Conservation (phyloP, 73 alveolate genomes). For the Paramecium pentaurelia region DNA sequence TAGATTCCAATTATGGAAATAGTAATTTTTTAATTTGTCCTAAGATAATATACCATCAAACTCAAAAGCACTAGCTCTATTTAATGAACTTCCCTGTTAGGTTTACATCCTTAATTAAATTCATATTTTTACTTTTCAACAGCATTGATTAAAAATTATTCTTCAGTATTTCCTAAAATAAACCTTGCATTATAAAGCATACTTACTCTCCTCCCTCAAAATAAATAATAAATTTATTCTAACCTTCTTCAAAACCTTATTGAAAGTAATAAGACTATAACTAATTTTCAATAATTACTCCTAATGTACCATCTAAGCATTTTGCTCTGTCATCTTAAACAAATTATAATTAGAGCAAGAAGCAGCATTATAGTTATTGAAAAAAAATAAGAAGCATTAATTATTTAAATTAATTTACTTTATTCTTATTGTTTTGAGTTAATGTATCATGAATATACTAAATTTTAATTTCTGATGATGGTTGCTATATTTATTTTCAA, state of each 20-base stretch:
- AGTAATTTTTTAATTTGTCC: not conserved
- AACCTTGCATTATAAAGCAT: not conserved
- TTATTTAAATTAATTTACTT: not conserved
- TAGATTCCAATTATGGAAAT: slow-evolving; percentile 3
- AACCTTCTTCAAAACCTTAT: not conserved
- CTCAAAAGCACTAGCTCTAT: not conserved
- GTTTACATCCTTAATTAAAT: not conserved
- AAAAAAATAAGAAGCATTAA: not conserved
- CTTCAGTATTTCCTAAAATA: not conserved
- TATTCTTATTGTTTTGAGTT: not conserved
- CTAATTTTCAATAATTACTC: not conserved
- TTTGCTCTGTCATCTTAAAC: not conserved
- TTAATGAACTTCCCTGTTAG: not conserved
- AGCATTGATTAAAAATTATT: not conserved
- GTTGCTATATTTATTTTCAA: not conserved
- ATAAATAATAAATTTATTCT: not conserved
- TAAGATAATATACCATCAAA: not conserved
- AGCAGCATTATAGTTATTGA: not conserved
- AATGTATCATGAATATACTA: not conserved
- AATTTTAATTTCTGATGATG: not conserved
- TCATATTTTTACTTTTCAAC: not conserved
- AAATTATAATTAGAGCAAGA: not conserved
- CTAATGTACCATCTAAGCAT: not conserved
- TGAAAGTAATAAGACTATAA: not conserved
- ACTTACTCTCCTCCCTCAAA: slow-evolving; percentile 10